Conservation (phyloP, 163 green algal genomes). For the Chlamydomonas reinhardtii region DNA sequence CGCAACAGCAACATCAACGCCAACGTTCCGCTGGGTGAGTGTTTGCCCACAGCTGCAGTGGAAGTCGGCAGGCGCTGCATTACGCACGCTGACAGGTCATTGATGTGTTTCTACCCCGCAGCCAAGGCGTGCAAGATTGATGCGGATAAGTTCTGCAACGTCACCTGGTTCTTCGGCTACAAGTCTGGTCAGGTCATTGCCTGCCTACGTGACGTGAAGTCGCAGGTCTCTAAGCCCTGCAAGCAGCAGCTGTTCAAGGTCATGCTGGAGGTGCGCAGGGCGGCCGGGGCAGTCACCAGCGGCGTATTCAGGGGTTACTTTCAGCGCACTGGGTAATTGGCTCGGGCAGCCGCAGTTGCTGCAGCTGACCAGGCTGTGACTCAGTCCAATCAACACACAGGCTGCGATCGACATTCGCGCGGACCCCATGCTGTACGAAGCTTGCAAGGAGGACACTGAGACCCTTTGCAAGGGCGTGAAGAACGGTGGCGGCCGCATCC, state of each 20-base stretch:
- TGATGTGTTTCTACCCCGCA: too few relatives aligned
- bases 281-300: too few relatives aligned
- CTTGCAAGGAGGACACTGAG: conserved; percentile 74
- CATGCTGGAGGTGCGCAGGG: conserved; percentile 57
- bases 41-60: not conserved
- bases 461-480: conserved; percentile 72
- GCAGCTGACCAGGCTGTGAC: too few relatives aligned
- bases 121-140: conserved; percentile 75
- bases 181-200: conserved; percentile 66
- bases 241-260: conserved; percentile 67
- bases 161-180: conserved; percentile 67
- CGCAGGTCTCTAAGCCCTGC: conserved; percentile 61
- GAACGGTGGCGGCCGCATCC: conserved; percentile 70
- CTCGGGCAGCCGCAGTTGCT: too few relatives aligned
- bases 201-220: conserved; percentile 64
- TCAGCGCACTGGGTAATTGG: too few relatives aligned
- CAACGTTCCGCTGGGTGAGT: conserved; percentile 66
- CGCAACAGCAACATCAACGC: conserved; percentile 75
- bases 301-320: too few relatives aligned
- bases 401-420: conserved; percentile 56
- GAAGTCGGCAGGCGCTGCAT: too few relatives aligned
- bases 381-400: too few relatives aligned
- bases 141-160: conserved; percentile 71
- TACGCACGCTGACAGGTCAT: too few relatives aligned
- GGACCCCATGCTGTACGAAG: conserved; percentile 63